Conservation (phyloP, 2,329 filamentous ascomycete genomes). For the Diaporthe destruens region DNA sequence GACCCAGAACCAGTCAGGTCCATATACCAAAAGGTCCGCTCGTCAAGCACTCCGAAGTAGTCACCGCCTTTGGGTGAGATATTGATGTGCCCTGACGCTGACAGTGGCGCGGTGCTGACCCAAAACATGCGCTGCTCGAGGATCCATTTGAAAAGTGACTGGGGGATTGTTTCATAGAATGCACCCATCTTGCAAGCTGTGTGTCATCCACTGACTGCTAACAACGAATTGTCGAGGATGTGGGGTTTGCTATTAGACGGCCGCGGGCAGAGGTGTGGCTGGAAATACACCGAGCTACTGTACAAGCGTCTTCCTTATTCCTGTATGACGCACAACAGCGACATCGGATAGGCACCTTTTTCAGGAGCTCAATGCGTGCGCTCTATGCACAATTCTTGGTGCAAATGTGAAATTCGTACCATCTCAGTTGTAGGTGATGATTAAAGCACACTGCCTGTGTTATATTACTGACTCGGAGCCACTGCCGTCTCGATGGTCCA, state of each 20-base stretch:
- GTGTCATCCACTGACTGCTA: background rate
- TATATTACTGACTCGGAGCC: background rate
- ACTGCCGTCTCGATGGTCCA: background rate
- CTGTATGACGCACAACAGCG: conserved; percentile 14
- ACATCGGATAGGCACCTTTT: conserved; percentile 5
- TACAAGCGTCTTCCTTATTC: background rate
- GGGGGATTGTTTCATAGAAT: conserved; percentile 54
- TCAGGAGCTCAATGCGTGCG: no score
- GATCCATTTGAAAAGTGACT: conserved; percentile 72
- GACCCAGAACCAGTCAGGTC: conserved; percentile 81
- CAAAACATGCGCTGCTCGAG: conserved; percentile 80
- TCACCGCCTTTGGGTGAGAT: conserved; percentile 79
- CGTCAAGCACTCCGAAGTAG: conserved; percentile 71
- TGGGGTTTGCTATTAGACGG: background rate
- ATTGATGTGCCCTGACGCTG: conserved; percentile 76
- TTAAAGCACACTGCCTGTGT: background rate
- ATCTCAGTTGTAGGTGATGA: background rate
- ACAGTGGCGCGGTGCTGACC: conserved; percentile 77
- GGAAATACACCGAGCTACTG: background rate
- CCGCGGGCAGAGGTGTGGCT: background rate
- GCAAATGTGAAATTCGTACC: background rate
- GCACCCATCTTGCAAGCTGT: conserved; percentile 32
- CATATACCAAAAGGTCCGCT: conserved; percentile 75
- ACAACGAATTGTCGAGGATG: background rate
- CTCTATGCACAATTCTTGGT: no score